These are phyloP conservation scores for Trametes meyenii DNA, from an alignment of 768 basidiomycete species.

Conservation along the genomic window DNA sequence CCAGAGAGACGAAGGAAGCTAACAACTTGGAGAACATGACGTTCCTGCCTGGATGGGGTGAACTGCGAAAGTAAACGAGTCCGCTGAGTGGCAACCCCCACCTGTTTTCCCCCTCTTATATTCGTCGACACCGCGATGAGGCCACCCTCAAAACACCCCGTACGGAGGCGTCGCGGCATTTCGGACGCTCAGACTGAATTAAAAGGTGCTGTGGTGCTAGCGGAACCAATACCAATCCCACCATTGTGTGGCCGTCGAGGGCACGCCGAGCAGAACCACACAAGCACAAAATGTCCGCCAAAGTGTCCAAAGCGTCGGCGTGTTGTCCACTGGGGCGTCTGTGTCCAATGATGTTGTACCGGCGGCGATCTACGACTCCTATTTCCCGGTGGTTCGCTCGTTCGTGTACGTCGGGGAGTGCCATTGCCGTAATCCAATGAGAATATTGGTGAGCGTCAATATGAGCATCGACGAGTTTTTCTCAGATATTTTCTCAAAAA, in stretches of 20 bases:
- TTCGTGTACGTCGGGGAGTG: neutral
- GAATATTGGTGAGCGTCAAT: neutral
- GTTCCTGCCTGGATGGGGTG: neutral
- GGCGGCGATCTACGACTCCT: neutral
- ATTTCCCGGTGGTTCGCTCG: neutral
- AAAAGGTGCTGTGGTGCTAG: no score
- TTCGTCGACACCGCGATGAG: neutral
- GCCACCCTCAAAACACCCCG: no score
- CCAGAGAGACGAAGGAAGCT: constrained; percentile 20
- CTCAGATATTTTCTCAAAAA: constrained; percentile 2
- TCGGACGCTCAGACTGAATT: no score
- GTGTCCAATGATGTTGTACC: constrained; percentile 2
- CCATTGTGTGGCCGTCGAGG: no score
- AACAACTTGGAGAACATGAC: constrained; percentile 30
- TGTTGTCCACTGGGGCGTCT: neutral
- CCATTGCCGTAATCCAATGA: constrained; percentile 3
- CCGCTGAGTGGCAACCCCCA: neutral
- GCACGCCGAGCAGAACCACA: neutral
- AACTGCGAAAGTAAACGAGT: neutral
- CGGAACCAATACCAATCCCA: neutral
- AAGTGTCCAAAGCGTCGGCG: constrained; percentile 12
- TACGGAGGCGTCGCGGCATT: no score
- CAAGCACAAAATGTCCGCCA: neutral
- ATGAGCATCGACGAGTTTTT: neutral
- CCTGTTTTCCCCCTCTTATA: neutral